Evolutionary conservation across 768 basidiomycete species (phyloP).

Genomic region (Phanerochaete sordida): DNA sequence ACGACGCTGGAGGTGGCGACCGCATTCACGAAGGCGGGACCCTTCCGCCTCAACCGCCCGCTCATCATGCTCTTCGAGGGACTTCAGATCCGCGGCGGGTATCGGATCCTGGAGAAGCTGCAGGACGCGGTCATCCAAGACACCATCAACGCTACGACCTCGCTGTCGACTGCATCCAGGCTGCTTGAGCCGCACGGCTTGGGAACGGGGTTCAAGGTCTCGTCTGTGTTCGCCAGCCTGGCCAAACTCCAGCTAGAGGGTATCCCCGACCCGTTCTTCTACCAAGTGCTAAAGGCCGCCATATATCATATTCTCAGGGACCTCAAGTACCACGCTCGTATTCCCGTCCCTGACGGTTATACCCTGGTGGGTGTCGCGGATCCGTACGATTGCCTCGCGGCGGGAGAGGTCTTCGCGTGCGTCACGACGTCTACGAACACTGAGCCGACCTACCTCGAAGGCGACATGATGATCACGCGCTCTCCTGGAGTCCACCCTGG

Average conservation of each 20-base stretch:
- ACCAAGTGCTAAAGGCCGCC: slow-evolving; percentile 43
- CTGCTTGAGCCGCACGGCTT: slow-evolving; percentile 54
- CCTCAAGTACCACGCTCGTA: slow-evolving; percentile 57
- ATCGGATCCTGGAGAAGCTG: slow-evolving; percentile 44
- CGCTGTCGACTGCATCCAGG: slow-evolving; percentile 39
- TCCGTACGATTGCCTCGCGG: slow-evolving; percentile 44
- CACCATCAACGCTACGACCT: slow-evolving; percentile 36
- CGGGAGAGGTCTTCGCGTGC: slow-evolving; percentile 57
- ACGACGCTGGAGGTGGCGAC: slow-evolving; percentile 54
- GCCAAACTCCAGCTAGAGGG: slow-evolving; percentile 39
- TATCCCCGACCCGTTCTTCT: slow-evolving; percentile 38
- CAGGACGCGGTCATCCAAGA: slow-evolving; percentile 33
- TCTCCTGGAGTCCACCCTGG: slow-evolving; percentile 72
- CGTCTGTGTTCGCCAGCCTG: slow-evolving; percentile 45
- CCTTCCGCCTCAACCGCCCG: slow-evolving; percentile 52
- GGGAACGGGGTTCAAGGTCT: slow-evolving; percentile 48
- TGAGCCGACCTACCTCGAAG: slow-evolving; percentile 43
- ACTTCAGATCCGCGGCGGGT: slow-evolving; percentile 51
- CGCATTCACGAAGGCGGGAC: slow-evolving; percentile 52
- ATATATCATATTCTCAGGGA: slow-evolving; percentile 55
- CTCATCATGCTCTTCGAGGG: slow-evolving; percentile 58
- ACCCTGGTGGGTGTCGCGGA: slow-evolving; percentile 71
- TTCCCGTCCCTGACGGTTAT: slow-evolving; percentile 54
- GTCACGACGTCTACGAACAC: slow-evolving; percentile 17
- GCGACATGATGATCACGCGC: slow-evolving; percentile 53